Evolutionary conservation across 164 flowering plant species (phyloP).

Genomic region (Magnolia kwangsiensis): DNA sequence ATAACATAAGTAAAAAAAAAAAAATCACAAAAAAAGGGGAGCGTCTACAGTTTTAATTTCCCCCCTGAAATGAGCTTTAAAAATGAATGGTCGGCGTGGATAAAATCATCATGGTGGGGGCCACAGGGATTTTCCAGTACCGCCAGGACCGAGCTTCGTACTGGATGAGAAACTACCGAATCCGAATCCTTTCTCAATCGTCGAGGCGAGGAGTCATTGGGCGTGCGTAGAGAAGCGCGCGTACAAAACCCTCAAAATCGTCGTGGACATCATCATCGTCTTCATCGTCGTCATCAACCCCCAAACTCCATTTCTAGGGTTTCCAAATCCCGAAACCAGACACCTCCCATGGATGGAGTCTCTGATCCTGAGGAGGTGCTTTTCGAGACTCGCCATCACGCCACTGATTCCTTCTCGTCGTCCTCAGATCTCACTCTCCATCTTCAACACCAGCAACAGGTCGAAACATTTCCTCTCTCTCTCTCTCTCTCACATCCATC

Average conservation of each 20-base stretch:
- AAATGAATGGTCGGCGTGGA: too few species aligned
- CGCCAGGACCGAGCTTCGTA: too few species aligned
- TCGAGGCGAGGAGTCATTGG: background rate
- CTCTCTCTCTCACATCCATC: background rate
- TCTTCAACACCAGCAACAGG: conserved; percentile 35
- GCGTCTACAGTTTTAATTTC: too few species aligned
- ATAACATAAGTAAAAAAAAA: too few species aligned
- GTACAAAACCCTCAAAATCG: background rate
- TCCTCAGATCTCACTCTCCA: conserved; percentile 52
- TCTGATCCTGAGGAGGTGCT: conserved; percentile 32
- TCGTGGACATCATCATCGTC: background rate
- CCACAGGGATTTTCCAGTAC: too few species aligned
- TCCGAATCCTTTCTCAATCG: too few species aligned
- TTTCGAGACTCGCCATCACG: conserved; percentile 68
- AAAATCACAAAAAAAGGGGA: too few species aligned
- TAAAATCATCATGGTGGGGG: too few species aligned
- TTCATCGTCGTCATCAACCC: background rate
- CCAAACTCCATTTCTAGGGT: background rate
- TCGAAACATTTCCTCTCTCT: conserved; percentile 2
- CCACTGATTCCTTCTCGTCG: conserved; percentile 40
- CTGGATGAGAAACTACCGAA: too few species aligned
- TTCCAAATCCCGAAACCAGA: background rate
- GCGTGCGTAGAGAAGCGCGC: background rate
- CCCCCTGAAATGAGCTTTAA: too few species aligned
- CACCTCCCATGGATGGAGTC: background rate